phyloP scores from a whole-genome alignment of 208 protist species.

The Trypanosoma scelopori region DNA sequence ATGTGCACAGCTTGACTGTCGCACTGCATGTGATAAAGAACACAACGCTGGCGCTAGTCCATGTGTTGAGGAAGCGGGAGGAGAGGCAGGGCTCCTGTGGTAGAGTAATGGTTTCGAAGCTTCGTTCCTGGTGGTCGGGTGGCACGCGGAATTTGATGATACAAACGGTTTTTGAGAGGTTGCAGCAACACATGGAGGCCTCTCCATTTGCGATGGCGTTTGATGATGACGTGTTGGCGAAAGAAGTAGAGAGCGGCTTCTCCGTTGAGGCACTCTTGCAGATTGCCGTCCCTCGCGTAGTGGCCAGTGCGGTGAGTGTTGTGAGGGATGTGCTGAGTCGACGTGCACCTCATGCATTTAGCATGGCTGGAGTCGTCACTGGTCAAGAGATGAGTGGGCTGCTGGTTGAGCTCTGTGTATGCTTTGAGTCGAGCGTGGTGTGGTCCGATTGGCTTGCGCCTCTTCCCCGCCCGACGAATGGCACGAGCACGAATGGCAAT shows the following conservation, averaged over 20 bases:
- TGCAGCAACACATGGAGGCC: slow-evolving; percentile 37
- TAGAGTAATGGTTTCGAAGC: slow-evolving; percentile 30
- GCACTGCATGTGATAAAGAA: slow-evolving; percentile 66
- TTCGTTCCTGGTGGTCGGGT: slow-evolving; percentile 60
- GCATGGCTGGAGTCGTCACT: slow-evolving; percentile 39
- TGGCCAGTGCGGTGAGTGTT: slow-evolving; percentile 32
- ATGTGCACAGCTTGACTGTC: slow-evolving; percentile 70
- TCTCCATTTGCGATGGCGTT: slow-evolving; percentile 48
- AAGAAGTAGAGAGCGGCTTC: slow-evolving; percentile 32
- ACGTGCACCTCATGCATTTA: slow-evolving; percentile 39
- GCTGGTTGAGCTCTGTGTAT: slow-evolving; percentile 34
- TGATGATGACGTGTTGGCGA: slow-evolving; percentile 35
- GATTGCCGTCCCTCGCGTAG: slow-evolving; percentile 43
- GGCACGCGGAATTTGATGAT: slow-evolving; percentile 56
- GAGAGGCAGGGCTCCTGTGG: slow-evolving; percentile 10
- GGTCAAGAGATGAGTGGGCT: slow-evolving; percentile 37
- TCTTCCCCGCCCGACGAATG: no score
- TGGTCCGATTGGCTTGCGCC: slow-evolving; percentile 41
- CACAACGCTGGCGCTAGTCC: slow-evolving; percentile 64
- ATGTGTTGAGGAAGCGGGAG: slow-evolving; percentile 58
- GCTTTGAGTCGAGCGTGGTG: slow-evolving; percentile 45
- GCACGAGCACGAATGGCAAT: neutral
- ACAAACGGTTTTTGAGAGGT: slow-evolving; percentile 47
- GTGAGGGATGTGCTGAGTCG: slow-evolving; percentile 37
- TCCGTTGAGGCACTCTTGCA: slow-evolving; percentile 50